Conservation (phyloP, 1,139 yeast genomes). For the Suhomyces bolitotheri region DNA sequence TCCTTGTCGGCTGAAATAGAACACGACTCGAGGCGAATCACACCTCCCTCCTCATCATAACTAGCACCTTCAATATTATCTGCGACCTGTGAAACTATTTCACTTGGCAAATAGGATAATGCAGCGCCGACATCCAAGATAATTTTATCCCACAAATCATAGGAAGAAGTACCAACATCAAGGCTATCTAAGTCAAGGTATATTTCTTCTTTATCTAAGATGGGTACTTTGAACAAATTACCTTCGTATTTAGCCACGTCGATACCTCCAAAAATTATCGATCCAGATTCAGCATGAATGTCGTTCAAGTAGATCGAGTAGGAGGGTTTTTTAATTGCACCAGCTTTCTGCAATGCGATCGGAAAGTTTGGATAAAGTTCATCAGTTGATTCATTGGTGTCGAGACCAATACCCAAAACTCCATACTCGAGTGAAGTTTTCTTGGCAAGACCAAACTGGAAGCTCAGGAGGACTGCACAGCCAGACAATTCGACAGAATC, state of each 20-base stretch:
- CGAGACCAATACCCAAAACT: slow-evolving; percentile 19
- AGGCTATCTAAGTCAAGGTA: slow-evolving; percentile 1
- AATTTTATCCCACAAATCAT: slow-evolving; percentile 1
- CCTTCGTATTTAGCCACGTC: slow-evolving; percentile 24
- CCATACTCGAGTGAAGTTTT: slow-evolving; percentile 18
- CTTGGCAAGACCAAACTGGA: slow-evolving; percentile 24
- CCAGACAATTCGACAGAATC: too few relatives aligned
- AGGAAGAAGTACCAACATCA: background rate
- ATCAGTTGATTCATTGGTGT: background rate
- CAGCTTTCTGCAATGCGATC: slow-evolving; percentile 21
- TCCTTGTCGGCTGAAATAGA: slow-evolving; percentile 1
- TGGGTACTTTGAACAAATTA: slow-evolving; percentile 17
- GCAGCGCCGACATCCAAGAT: slow-evolving; percentile 8
- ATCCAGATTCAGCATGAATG: slow-evolving; percentile 15
- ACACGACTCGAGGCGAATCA: slow-evolving; percentile 4
- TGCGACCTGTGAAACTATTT: too few relatives aligned
- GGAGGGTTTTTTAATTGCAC: slow-evolving; percentile 20
- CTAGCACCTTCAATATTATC: slow-evolving; percentile 5
- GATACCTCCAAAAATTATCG: slow-evolving; percentile 22
- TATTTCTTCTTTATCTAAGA: slow-evolving; percentile 1
- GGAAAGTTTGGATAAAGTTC: slow-evolving; percentile 24
- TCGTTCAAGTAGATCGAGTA: slow-evolving; percentile 25
- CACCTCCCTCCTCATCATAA: too few relatives aligned
- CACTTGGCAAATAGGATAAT: slow-evolving; percentile 4
- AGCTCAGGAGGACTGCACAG: too few relatives aligned